Conservation (phyloP, 2,329 filamentous ascomycete species). For the Graphilbum fragrans region DNA sequence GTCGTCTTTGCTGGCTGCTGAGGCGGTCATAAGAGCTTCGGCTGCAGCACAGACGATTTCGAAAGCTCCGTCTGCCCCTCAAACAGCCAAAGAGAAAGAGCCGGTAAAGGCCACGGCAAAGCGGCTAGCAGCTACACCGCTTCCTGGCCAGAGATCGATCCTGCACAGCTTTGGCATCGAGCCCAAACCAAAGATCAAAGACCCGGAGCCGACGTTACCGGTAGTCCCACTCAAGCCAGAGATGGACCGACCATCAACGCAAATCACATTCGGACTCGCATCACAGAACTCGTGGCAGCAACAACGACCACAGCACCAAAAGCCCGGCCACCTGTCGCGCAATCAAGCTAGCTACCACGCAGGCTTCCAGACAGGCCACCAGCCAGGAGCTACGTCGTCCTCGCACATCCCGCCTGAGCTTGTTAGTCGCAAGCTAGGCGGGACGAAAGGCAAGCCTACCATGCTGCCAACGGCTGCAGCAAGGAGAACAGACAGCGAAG, state of each 20-base stretch:
- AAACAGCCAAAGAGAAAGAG: conserved; percentile 9
- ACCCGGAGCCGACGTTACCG: too few relatives aligned
- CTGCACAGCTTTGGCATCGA: neutral
- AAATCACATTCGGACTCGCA: too few relatives aligned
- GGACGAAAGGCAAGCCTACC: conserved; percentile 15
- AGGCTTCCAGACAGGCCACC: neutral
- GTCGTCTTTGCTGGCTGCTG: conserved; percentile 23
- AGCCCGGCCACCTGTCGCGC: too few relatives aligned
- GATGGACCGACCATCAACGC: too few relatives aligned
- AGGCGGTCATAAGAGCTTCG: too few relatives aligned
- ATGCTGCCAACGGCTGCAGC: conserved; percentile 2
- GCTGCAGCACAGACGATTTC: too few relatives aligned
- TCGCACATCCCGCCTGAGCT: conserved; percentile 19
- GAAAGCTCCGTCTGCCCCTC: conserved; percentile 8
- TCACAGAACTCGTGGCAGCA: too few relatives aligned
- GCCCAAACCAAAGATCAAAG: too few relatives aligned
- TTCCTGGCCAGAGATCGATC: conserved; percentile 8
- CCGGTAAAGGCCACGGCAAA: conserved; percentile 18
- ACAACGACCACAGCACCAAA: too few relatives aligned
- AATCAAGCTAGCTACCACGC: too few relatives aligned
- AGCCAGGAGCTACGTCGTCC: conserved; percentile 4
- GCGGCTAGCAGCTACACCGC: conserved; percentile 26
- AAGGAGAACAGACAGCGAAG: neutral
- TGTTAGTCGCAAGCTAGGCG: conserved; percentile 29
- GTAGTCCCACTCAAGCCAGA: too few relatives aligned